Percentiles rank a stretch among this genome's conserved stretches.
Evolutionary conservation across 1,284 basidiomycete genomes (phyloP).

Genomic region (Pholiota adiposa): DNA sequence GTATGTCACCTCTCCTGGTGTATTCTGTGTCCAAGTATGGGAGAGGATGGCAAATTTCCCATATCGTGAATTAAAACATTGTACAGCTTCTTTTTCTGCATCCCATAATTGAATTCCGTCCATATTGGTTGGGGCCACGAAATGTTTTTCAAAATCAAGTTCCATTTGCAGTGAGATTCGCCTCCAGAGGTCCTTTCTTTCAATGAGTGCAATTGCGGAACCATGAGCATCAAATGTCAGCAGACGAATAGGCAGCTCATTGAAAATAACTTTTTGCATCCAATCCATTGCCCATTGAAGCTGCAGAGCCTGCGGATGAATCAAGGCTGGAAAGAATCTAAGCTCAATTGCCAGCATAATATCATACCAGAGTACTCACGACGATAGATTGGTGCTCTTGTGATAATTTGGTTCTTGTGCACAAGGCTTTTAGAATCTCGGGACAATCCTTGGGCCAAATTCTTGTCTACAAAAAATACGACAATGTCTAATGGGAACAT

Average conservation of each 20-base stretch:
- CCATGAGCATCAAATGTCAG: not conserved
- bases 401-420: no score
- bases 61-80: not conserved
- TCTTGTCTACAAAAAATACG: no score
- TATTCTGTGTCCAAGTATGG: slow-evolving; percentile 2
- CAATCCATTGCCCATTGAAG: not conserved
- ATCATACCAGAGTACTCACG: no score
- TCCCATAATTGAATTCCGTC: not conserved
- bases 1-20: slow-evolving; percentile 6
- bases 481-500: no score
- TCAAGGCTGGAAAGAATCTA: no score
- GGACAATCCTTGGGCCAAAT: no score
- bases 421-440: no score
- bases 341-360: no score
- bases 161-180: no score
- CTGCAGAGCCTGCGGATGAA: no score
- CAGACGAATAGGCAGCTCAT: not conserved
- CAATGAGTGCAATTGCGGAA: not conserved
- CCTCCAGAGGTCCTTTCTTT: not conserved
- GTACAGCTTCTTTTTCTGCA: not conserved
- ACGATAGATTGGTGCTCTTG: no score
- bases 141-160: slow-evolving; percentile 1
- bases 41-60: not conserved
- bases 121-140: not conserved
- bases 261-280: not conserved